phyloP scores from a whole-genome alignment of 164 flowering plant species.

The Hamamelis virginiana region DNA sequence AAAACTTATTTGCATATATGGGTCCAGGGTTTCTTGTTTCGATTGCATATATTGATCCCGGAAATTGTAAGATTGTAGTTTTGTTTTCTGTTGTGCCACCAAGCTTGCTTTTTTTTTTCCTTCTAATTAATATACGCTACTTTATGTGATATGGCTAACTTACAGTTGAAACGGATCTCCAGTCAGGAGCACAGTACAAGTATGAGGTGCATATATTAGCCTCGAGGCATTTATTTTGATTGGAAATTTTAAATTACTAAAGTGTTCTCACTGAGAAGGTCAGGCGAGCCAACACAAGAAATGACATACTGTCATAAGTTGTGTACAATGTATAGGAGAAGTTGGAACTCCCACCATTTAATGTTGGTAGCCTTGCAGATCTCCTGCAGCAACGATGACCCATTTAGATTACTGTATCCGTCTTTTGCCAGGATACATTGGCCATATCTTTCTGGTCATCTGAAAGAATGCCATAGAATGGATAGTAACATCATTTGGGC shows the following conservation, averaged over 20 bases:
- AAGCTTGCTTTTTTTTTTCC: not conserved
- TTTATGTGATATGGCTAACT: slow-evolving; percentile 12
- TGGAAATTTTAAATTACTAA: not conserved
- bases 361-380: not conserved
- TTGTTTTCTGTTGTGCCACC: not conserved
- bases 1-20: slow-evolving; percentile 76
- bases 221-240: slow-evolving; percentile 3
- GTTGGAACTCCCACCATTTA: not conserved
- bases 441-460: not conserved
- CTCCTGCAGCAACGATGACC: not conserved
- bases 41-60: slow-evolving; percentile 96
- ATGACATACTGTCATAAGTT: too few relatives aligned
- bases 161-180: slow-evolving; percentile 92
- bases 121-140: slow-evolving; percentile 2
- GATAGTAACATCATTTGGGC: not conserved
- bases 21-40: slow-evolving; percentile 99
- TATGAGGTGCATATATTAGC: slow-evolving; percentile 57
- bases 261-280: not conserved
- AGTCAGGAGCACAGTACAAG: slow-evolving; percentile 86
- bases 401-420: not conserved
- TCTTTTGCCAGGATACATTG: not conserved
- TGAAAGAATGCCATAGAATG: not conserved
- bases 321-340: not conserved
- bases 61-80: slow-evolving; percentile 67
- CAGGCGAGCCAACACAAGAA: too few relatives aligned